Percentiles rank a stretch among this genome's conserved stretches.
These are phyloP conservation scores for Babesia sp. DNA, from an alignment of 169 alveolate genomes.

Conservation along the genomic window DNA sequence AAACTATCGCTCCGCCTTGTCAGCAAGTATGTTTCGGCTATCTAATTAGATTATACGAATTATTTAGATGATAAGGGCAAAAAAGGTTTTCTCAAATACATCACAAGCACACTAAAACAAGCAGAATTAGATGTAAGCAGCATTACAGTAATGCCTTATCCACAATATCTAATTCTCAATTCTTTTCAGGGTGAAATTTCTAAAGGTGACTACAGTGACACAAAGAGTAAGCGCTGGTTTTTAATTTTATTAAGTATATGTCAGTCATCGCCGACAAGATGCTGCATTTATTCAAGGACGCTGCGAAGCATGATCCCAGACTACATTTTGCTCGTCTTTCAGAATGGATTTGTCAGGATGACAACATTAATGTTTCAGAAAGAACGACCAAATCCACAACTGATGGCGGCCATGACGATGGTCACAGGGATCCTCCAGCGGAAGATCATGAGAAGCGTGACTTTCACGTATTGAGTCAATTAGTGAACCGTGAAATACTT, in stretches of 20 bases:
- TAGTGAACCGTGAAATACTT: conserved; percentile 2
- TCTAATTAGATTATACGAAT: background rate
- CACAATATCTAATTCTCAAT: background rate
- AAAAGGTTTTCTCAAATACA: conserved; percentile 12
- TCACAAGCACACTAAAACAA: background rate
- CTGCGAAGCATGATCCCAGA: conserved; percentile 10
- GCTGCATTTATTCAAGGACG: conserved; percentile 37
- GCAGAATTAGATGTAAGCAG: conserved; percentile 6
- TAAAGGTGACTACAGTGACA: background rate
- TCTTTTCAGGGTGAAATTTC: background rate
- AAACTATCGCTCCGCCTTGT: conserved; percentile 4
- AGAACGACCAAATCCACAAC: background rate
- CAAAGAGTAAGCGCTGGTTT: conserved; percentile 5
- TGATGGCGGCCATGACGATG: background rate
- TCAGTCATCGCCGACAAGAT: conserved; percentile 1
- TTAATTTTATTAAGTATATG: background rate
- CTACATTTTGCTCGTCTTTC: conserved; percentile 4
- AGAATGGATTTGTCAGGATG: conserved; percentile 7
- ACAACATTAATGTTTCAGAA: background rate
- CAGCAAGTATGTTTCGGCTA: conserved; percentile 1
- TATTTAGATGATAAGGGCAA: conserved; percentile 1
- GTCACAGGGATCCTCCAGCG: background rate
- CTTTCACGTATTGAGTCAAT: background rate
- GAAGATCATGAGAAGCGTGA: background rate
- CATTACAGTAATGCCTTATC: background rate